Evolutionary conservation across 2,329 filamentous ascomycete genomes (phyloP).

Genomic region (Fusarium euwallaceae): DNA sequence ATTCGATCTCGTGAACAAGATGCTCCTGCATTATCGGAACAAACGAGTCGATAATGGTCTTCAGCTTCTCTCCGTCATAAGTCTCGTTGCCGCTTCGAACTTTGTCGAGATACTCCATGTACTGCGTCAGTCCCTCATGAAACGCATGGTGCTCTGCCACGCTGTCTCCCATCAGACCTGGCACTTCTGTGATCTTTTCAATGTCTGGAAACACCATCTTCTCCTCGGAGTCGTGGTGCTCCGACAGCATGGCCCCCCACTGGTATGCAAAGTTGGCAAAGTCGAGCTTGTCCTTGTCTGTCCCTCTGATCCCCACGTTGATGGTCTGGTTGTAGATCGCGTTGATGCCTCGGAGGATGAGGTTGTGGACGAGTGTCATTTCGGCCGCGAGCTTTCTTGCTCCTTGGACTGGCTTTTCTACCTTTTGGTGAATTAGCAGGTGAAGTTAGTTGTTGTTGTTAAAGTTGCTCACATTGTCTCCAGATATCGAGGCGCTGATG

Average conservation of each 20-base stretch:
- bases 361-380: slow-evolving; percentile 55
- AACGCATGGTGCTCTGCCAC: slow-evolving; percentile 58
- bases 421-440: background rate
- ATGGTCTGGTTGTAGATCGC: slow-evolving; percentile 54
- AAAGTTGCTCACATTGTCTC: slow-evolving; percentile 36
- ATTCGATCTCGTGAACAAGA: slow-evolving; percentile 55
- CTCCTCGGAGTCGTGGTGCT: slow-evolving; percentile 58
- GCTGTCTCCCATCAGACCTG: slow-evolving; percentile 57
- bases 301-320: slow-evolving; percentile 48
- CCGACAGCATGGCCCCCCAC: slow-evolving; percentile 51
- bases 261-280: slow-evolving; percentile 51
- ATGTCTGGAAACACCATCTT: slow-evolving; percentile 54
- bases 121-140: slow-evolving; percentile 50
- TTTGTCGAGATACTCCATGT: slow-evolving; percentile 49
- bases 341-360: slow-evolving; percentile 54
- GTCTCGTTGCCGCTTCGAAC: slow-evolving; percentile 45
- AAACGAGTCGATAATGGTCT: slow-evolving; percentile 45
- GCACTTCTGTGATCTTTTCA: slow-evolving; percentile 50
- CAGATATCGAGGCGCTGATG: slow-evolving; percentile 43
- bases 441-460: background rate
- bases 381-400: slow-evolving; percentile 43
- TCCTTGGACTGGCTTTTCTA: slow-evolving; percentile 36
- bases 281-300: slow-evolving; percentile 48
- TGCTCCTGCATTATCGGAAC: slow-evolving; percentile 52
- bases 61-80: slow-evolving; percentile 49